Evolutionary conservation across 2,329 filamentous ascomycete genomes (phyloP).

Genomic region (Chaetomiaceae sp.): DNA sequence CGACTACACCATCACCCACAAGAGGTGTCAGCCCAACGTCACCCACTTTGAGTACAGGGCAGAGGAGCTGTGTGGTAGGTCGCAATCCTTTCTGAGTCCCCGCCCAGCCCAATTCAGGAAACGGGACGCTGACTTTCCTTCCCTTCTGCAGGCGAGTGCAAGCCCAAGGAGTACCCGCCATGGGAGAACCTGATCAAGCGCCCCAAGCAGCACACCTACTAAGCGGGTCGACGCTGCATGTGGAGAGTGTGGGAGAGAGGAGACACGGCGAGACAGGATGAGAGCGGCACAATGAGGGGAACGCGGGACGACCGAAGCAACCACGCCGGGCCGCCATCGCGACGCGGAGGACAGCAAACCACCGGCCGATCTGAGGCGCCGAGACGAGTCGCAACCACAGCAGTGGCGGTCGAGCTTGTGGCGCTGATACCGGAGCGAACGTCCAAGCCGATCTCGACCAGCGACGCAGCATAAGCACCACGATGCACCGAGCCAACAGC

Average conservation of each 20-base stretch:
- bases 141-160: slow-evolving; percentile 33
- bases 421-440: no score
- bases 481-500: no score
- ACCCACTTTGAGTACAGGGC: slow-evolving; percentile 33
- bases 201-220: slow-evolving; percentile 28
- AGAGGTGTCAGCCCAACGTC: slow-evolving; percentile 33
- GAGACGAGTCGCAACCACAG: no score
- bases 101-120: neutral
- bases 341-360: no score
- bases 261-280: neutral
- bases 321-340: no score
- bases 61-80: slow-evolving; percentile 32
- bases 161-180: slow-evolving; percentile 32
- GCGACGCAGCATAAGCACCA: no score
- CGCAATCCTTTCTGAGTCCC: neutral
- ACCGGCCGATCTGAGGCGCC: no score
- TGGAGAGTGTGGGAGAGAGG: neutral
- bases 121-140: neutral
- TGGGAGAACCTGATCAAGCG: slow-evolving; percentile 38
- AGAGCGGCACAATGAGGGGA: no score
- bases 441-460: no score
- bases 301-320: no score
- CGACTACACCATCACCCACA: slow-evolving; percentile 32
- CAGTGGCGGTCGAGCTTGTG: no score
- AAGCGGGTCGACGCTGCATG: neutral